phyloP scores from a whole-genome alignment of 257 asterid genomes.

The Penstemon newberryi region DNA sequence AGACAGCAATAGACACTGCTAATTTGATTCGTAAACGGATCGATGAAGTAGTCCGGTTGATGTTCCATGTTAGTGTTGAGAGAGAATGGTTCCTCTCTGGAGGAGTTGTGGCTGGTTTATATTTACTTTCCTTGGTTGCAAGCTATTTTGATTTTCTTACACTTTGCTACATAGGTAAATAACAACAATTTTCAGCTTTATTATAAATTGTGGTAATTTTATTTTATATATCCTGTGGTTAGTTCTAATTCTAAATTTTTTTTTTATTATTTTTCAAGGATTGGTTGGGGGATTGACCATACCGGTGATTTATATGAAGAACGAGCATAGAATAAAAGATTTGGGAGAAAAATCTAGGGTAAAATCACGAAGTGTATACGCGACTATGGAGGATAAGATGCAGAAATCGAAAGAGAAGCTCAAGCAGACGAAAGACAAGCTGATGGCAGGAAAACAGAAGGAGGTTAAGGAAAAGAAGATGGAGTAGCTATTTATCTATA shows the following conservation, averaged over 20 bases:
- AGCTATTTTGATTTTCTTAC: slow-evolving; percentile 43
- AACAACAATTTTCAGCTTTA: neutral
- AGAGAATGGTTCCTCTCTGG: slow-evolving; percentile 54
- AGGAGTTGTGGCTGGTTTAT: slow-evolving; percentile 35
- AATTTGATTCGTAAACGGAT: slow-evolving; percentile 24
- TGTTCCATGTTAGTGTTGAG: slow-evolving; percentile 48
- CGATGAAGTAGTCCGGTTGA: slow-evolving; percentile 38
- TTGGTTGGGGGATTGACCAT: slow-evolving; percentile 40
- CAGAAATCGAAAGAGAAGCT: slow-evolving; percentile 28
- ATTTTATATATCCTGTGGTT: neutral
- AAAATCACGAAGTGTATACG: slow-evolving; percentile 27
- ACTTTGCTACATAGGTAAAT: slow-evolving; percentile 51
- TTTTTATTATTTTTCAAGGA: slow-evolving; percentile 29
- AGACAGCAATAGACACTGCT: slow-evolving; percentile 37
- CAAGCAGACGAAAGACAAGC: too few species aligned
- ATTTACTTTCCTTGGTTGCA: slow-evolving; percentile 39
- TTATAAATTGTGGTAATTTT: too few species aligned
- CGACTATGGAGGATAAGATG: slow-evolving; percentile 32
- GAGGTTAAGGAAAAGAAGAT: slow-evolving; percentile 47
- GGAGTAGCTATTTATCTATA: slow-evolving; percentile 26
- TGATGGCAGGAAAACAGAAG: slow-evolving; percentile 23
- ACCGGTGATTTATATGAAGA: slow-evolving; percentile 46
- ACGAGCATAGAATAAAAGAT: slow-evolving; percentile 45
- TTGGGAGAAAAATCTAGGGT: slow-evolving; percentile 30
- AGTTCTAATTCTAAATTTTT: neutral